Evolutionary conservation across 2,329 filamentous ascomycete species (phyloP), one percentile per base, ranked within the genome.

Genomic region (Colletotrichum sansevieriae): DNA sequence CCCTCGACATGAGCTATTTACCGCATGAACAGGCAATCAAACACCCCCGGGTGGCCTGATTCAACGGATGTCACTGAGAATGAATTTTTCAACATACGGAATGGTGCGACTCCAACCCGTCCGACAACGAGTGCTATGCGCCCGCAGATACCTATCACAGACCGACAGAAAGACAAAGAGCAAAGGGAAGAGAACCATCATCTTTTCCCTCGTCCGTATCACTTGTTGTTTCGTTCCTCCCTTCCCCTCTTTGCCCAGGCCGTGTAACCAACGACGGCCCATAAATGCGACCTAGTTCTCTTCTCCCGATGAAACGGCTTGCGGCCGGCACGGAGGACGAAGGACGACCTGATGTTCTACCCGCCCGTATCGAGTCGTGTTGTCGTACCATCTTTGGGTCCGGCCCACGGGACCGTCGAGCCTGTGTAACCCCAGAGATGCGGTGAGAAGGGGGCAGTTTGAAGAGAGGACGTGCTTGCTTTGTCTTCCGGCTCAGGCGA

Each of bases 341-440:
- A 4, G 33, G 22, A 47, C 22, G n/a, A 39, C 35, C 43, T 60
- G 20, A 44, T 44, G 46, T 20, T 20, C 4, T 10, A 33, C 47
- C 22, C 35, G 47, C 59, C 47, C 59, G 47, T 54, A 44, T 62
- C 59, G 59, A 62, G 59, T 62, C 59, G 22, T 44, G 37, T 43
- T 10, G 47, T 62, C 59, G 59, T 44, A 62, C 59, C 59, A 62
- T 47, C 20, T 43, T 62, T 54, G 46, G 46, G 18, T 37, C 59
- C 8, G 46, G 18, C 49, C 59, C 8, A 52, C 59, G 59, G 47
- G 59, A 29, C 25, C 25, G 59, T 33, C 15, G 46, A 62, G 47
- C 44, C 22, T 33, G 47, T 62, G 59, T 44, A 33, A 54, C 37
- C 33, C n/a, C 15, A 20, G 12, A 25, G 29, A 52, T 44, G 35